Evolutionary conservation across 2,329 filamentous ascomycete species (phyloP), one percentile per base, ranked within the genome.

Genomic region (Aspergillus carbonarius): DNA sequence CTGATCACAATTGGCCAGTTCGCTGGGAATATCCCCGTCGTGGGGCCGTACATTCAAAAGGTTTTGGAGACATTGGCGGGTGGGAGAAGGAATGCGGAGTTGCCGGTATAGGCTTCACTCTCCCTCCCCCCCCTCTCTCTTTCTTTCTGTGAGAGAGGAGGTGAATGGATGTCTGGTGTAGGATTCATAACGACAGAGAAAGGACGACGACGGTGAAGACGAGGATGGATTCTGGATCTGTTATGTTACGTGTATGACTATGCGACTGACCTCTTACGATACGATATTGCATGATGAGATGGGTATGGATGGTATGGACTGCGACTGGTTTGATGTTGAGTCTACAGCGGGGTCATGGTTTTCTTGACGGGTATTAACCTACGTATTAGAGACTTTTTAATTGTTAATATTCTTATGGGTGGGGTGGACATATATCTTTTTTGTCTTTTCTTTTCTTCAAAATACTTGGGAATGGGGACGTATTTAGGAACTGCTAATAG

Each of bases 1-100:
- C 84, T 98, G 59, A 91, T 92, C 50, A 98, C 93, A 18, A 93
- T 98, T 64, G 90, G 90, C 0, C 86, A 90, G 15, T 96, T 98
- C 71, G 91, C 91, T 39, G 87, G 91, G 57, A 92, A 90, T 61
- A 78, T 96, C 10, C 93, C 95, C 0, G 83, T 97, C 7, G 81
- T 98, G 5, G 93, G 93, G 3, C 91, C 93, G 4, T 96, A 93
- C 69, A 89, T 97, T 70, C 90, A 91, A 59, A 79, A 85, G 65
- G 82, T 82, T 3, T 82, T 96, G 62, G 91, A 96, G 72, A 85
- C 87, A 66, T 72, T 86, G 63, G 88, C 90, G 0, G 77, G 91
- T 37, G 86, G 86, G 27, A 82, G 88, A 68, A 84, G 88, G 66
- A 93, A 92, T 70, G 84, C 86, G 37, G 90, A 95, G 70, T 76